Conservation (phyloP, 352 stramenopile species). For the Peronospora belbahrii region DNA sequence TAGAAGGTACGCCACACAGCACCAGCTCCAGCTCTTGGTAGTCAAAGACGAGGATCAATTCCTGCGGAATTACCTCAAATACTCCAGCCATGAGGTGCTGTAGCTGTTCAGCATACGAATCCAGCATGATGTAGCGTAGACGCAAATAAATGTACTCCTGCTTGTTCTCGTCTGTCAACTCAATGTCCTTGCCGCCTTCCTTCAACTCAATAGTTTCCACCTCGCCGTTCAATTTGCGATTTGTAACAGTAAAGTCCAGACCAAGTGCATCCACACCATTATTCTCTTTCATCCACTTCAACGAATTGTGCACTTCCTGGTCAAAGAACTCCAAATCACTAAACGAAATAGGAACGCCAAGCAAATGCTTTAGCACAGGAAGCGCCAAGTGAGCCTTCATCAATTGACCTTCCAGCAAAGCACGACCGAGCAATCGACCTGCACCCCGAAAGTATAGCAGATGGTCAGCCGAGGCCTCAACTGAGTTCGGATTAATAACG, state of each 20-base stretch:
- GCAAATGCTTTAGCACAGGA: constrained; percentile 78
- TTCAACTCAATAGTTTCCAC: constrained; percentile 80
- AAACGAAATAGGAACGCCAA: constrained; percentile 84
- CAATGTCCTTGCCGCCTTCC: constrained; percentile 73
- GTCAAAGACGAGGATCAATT: constrained; percentile 78
- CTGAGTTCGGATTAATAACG: constrained; percentile 78
- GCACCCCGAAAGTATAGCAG: constrained; percentile 96
- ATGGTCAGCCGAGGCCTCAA: constrained; percentile 88
- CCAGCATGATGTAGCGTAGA: constrained; percentile 94
- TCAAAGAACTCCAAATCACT: constrained; percentile 87
- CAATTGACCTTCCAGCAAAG: constrained; percentile 93
- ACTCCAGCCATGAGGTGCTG: constrained; percentile 89
- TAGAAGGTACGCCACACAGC: constrained; percentile 69
- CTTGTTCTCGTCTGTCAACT: constrained; percentile 95
- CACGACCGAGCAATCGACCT: constrained; percentile 92
- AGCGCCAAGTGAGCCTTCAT: constrained; percentile 80
- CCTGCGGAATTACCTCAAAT: constrained; percentile 94
- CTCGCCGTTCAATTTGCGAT: constrained; percentile 67
- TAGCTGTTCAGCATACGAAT: constrained; percentile 90
- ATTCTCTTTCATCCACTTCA: constrained; percentile 83
- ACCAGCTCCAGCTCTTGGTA: constrained; percentile 81
- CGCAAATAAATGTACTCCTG: constrained; percentile 93
- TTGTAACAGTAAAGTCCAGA: constrained; percentile 79
- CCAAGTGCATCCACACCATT: constrained; percentile 65
- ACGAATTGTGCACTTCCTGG: constrained; percentile 74